Percentiles rank a stretch among this genome's conserved stretches.
Conservation (phyloP, 306 rosid species). For the Cucurbita ficifolia region DNA sequence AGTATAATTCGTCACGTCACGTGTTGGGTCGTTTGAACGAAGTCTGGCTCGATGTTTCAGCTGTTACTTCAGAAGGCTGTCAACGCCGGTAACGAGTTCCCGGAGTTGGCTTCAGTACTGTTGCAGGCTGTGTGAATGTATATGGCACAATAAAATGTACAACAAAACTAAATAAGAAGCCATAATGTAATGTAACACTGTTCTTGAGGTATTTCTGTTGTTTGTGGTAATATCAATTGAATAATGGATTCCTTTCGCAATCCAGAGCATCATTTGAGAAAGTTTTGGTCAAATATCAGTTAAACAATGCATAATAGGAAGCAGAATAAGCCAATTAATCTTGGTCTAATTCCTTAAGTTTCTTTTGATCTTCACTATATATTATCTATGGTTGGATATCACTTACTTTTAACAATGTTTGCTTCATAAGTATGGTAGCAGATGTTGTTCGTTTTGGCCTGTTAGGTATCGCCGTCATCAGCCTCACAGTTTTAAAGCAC, state of each 20-base stretch:
- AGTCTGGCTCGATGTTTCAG: conserved; percentile 48
- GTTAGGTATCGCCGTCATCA: too few relatives aligned
- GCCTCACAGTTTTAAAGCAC: too few relatives aligned
- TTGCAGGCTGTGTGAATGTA: neutral
- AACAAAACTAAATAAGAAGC: neutral
- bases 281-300: neutral
- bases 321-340: neutral
- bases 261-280: neutral
- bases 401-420: neutral
- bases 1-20: conserved; percentile 37
- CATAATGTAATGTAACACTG: neutral
- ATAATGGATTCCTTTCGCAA: neutral
- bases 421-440: too few relatives aligned
- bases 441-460: too few relatives aligned
- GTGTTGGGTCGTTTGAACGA: conserved; percentile 42
- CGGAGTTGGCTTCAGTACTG: neutral
- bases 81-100: neutral
- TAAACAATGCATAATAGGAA: neutral
- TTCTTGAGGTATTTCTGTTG: neutral
- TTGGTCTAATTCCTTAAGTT: neutral
- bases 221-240: neutral
- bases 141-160: neutral
- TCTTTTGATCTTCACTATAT: neutral
- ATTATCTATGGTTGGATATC: neutral
- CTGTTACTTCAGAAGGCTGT: conserved; percentile 16